These are phyloP conservation scores for Epichloe uncinata DNA, from an alignment of 2,329 filamentous ascomycete genomes.

Conservation along the genomic window DNA sequence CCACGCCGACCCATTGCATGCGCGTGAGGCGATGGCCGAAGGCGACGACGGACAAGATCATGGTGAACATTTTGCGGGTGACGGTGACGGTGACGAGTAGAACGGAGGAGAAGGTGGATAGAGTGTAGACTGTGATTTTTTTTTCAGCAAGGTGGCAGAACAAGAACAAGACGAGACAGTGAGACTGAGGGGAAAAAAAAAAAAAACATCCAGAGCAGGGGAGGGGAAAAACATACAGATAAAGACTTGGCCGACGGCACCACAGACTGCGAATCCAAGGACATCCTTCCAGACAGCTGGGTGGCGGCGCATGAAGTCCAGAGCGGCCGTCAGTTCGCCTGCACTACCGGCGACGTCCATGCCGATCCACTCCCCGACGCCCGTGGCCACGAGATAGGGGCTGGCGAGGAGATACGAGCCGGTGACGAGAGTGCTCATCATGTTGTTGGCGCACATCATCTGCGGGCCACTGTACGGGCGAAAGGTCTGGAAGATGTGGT, in stretches of 20 bases:
- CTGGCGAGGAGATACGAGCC: conserved; percentile 61
- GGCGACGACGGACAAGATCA: conserved; percentile 90
- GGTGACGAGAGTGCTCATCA: conserved; percentile 72
- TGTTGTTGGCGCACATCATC: conserved; percentile 98
- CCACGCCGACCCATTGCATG: conserved; percentile 93
- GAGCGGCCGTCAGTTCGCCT: conserved; percentile 67
- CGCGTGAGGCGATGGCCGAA: conserved; percentile 76
- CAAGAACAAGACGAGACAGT: no score
- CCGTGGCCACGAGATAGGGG: conserved; percentile 64
- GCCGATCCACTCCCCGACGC: conserved; percentile 49
- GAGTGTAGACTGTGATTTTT: conserved; percentile 88
- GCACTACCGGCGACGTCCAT: conserved; percentile 48
- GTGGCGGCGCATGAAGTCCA: conserved; percentile 68
- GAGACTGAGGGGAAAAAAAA: no score
- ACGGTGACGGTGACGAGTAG: conserved; percentile 93
- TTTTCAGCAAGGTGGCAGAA: no score
- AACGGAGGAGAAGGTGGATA: conserved; percentile 82
- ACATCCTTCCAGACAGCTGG: conserved; percentile 79
- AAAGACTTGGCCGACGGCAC: conserved; percentile 89
- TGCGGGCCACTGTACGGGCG: conserved; percentile 78
- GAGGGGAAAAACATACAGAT: conserved; percentile 47
- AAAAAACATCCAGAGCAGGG: no score
- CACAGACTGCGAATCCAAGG: conserved; percentile 77
- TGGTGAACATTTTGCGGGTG: conserved; percentile 97
- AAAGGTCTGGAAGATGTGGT: conserved; percentile 77